Percentiles rank a stretch among this genome's conserved stretches.
Conservation (phyloP, 2,329 filamentous ascomycete species). For the Neonectria coccinea region DNA sequence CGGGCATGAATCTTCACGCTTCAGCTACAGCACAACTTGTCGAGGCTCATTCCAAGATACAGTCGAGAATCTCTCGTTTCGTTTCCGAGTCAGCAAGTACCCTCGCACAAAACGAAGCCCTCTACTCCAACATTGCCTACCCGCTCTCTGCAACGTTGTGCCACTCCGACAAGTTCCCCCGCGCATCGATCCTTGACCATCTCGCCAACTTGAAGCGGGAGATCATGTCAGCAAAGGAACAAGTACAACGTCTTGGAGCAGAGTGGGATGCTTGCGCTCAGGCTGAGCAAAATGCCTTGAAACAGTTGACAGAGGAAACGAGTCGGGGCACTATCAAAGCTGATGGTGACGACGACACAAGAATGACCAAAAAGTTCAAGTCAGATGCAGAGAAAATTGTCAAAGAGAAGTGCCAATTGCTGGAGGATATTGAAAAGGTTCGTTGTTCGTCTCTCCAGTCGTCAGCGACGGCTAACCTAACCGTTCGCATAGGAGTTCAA, state of each 20-base stretch:
- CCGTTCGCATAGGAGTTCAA: slow-evolving; percentile 44
- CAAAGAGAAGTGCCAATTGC: slow-evolving; percentile 30
- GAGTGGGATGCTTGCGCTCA: slow-evolving; percentile 46
- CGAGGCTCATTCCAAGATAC: slow-evolving; percentile 39
- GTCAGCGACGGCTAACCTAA: not conserved
- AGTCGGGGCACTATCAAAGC: not conserved
- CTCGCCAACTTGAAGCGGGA: slow-evolving; percentile 38
- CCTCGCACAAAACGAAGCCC: slow-evolving; percentile 30
- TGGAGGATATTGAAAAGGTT: slow-evolving; percentile 49
- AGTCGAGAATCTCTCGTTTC: slow-evolving; percentile 39
- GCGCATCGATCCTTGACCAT: slow-evolving; percentile 45
- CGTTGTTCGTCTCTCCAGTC: not conserved
- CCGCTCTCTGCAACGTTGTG: slow-evolving; percentile 50
- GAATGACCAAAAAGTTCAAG: slow-evolving; percentile 26
- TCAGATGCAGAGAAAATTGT: slow-evolving; percentile 42
- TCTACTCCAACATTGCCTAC: slow-evolving; percentile 50
- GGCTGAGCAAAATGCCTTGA: slow-evolving; percentile 38
- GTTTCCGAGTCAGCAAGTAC: slow-evolving; percentile 30
- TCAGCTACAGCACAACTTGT: slow-evolving; percentile 38
- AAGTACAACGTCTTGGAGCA: slow-evolving; percentile 37
- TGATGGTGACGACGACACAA: slow-evolving; percentile 19
- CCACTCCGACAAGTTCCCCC: slow-evolving; percentile 37
- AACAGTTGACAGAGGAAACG: slow-evolving; percentile 21
- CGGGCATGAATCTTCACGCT: slow-evolving; percentile 38
- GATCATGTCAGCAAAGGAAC: slow-evolving; percentile 38